These are phyloP conservation scores for Colletotrichum sp. DNA, from an alignment of 2,329 filamentous ascomycete genomes.

Conservation along the genomic window DNA sequence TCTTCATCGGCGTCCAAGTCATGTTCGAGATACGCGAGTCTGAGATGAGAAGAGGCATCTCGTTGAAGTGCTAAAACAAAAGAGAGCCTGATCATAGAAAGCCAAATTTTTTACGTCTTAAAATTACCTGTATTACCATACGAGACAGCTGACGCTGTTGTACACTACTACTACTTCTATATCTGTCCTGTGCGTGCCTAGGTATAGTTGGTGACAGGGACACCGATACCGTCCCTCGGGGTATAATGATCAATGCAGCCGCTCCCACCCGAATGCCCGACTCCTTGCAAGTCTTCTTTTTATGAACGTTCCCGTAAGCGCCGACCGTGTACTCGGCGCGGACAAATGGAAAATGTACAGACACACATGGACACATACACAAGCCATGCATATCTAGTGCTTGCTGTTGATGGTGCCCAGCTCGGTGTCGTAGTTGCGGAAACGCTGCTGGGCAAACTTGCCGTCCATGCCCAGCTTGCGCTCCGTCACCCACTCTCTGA, in stretches of 20 bases:
- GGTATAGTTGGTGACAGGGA: neutral
- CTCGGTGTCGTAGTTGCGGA: conserved; percentile 24
- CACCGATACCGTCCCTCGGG: neutral
- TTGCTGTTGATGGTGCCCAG: conserved; percentile 20
- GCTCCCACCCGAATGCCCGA: neutral
- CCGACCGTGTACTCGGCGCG: neutral
- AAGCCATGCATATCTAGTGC: neutral
- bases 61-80: conserved; percentile 76
- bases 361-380: neutral
- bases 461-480: conserved; percentile 47
- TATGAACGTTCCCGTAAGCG: neutral
- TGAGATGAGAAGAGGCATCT: conserved; percentile 82
- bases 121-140: neutral
- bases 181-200: neutral
- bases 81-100: neutral
- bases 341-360: neutral
- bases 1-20: conserved; percentile 87
- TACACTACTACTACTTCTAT: neutral
- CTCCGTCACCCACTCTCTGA: conserved; percentile 56
- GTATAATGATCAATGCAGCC: conserved; percentile 2
- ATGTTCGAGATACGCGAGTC: conserved; percentile 96
- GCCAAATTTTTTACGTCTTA: neutral
- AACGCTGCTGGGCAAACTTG: conserved; percentile 39
- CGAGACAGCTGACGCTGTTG: neutral
- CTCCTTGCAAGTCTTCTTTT: neutral